Evolutionary conservation across 2,329 filamentous ascomycete genomes (phyloP).

Genomic region (Apiospora koreana): DNA sequence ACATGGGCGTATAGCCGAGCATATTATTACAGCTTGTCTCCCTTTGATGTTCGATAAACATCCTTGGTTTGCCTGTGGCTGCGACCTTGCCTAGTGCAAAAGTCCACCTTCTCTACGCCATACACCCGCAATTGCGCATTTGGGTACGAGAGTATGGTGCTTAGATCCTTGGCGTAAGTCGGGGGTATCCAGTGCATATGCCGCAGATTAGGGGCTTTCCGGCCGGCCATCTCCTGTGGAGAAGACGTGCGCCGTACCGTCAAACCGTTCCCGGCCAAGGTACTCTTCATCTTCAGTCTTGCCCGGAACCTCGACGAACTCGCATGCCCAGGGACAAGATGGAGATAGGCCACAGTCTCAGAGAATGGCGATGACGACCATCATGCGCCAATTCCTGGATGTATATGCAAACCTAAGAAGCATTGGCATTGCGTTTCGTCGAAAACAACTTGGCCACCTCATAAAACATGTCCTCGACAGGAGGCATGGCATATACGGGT

Average conservation of each 20-base stretch:
- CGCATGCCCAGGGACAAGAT: background rate
- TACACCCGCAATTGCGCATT: background rate
- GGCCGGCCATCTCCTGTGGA: background rate
- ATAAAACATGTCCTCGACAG: slow-evolving; percentile 75
- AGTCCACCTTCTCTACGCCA: background rate
- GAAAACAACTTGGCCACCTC: slow-evolving; percentile 68
- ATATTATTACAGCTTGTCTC: slow-evolving; percentile 1
- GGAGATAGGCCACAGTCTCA: background rate
- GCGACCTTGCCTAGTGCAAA: background rate
- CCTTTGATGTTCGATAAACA: background rate
- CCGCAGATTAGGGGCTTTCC: background rate
- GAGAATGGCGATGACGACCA: background rate
- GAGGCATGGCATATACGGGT: slow-evolving; percentile 68
- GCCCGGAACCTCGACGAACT: background rate
- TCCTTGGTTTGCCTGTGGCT: background rate
- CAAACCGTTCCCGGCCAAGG: background rate
- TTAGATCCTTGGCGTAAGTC: background rate
- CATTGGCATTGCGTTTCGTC: slow-evolving; percentile 45
- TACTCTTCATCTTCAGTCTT: background rate
- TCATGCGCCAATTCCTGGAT: background rate
- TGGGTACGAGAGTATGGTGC: background rate
- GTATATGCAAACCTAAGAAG: background rate
- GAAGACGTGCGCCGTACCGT: background rate
- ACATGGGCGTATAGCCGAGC: slow-evolving; percentile 1
- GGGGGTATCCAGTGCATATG: background rate